Percentiles rank a stretch among this genome's conserved stretches.
These are phyloP conservation scores for Speleostelium caveatum DNA, from an alignment of 78 protist genomes.

Conservation along the genomic window DNA sequence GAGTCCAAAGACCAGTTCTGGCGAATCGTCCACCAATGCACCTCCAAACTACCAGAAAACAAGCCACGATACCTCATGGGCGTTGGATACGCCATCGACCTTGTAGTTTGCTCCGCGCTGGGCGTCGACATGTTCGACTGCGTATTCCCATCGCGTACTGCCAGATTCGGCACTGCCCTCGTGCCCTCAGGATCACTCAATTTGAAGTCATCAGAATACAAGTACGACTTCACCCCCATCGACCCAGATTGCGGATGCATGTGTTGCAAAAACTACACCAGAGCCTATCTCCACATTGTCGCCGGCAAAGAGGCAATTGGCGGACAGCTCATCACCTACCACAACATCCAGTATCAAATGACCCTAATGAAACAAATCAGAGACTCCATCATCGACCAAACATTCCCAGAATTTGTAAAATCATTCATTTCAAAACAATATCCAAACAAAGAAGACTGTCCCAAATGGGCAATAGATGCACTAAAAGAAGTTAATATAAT, in stretches of 20 bases:
- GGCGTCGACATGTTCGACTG: constrained; percentile 99
- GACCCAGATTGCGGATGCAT: constrained; percentile 67
- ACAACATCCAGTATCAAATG: constrained; percentile 94
- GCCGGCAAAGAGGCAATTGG: constrained; percentile 80
- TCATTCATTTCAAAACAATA: constrained; percentile 61
- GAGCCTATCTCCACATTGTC: constrained; percentile 87
- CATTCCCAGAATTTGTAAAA: constrained; percentile 58
- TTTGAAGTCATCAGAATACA: constrained; percentile 40
- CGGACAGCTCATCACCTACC: constrained; percentile 91
- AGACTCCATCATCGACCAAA: constrained; percentile 75
- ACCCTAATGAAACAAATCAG: constrained; percentile 85
- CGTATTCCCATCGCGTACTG: constrained; percentile 97
- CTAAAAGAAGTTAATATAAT: constrained; percentile 53
- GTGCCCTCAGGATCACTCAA: constrained; percentile 70
- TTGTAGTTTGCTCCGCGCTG: constrained; percentile 95
- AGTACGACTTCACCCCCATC: constrained; percentile 39
- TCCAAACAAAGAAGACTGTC: constrained; percentile 81
- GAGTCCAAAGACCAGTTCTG: constrained; percentile 94
- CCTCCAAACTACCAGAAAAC: constrained; percentile 87
- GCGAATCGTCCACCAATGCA: constrained; percentile 83
- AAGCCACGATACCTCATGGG: constrained; percentile 98
- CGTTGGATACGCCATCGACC: constrained; percentile 97
- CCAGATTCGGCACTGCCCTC: constrained; percentile 95
- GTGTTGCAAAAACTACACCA: constrained; percentile 86
- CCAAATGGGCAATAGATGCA: constrained; percentile 81